These are phyloP conservation scores for Raddia distichophylla DNA, from an alignment of 176 grass and related monocot species.

Conservation along the genomic window DNA sequence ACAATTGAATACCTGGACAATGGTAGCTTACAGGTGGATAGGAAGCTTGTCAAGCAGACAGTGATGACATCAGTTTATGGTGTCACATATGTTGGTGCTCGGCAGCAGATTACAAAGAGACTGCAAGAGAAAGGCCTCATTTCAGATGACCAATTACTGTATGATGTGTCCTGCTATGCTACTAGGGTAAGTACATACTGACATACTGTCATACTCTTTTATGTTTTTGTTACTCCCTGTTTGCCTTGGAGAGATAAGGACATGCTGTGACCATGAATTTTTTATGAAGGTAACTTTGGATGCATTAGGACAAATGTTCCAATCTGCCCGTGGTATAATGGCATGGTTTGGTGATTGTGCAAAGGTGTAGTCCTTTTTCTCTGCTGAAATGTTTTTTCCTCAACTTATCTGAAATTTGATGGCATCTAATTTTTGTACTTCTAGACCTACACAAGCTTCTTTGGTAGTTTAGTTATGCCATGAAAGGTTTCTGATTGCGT, in stretches of 20 bases:
- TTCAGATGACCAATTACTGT: slow-evolving; percentile 73
- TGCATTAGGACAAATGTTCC: slow-evolving; percentile 96
- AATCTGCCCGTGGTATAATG: slow-evolving; percentile 93
- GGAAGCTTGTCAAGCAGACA: slow-evolving; percentile 97
- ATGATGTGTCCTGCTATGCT: slow-evolving; percentile 78
- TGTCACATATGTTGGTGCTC: slow-evolving; percentile 92
- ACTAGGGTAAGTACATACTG: slow-evolving; percentile 55
- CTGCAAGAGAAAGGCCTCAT: slow-evolving; percentile 90
- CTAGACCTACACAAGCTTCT: neutral
- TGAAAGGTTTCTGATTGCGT: slow-evolving; percentile 30
- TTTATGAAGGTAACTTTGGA: slow-evolving; percentile 76
- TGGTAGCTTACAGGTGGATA: slow-evolving; percentile 94
- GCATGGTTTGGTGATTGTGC: slow-evolving; percentile 92
- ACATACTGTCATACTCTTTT: neutral
- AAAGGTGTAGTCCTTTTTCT: slow-evolving; percentile 58
- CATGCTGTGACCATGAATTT: slow-evolving; percentile 37
- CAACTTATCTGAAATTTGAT: slow-evolving; percentile 19
- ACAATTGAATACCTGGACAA: slow-evolving; percentile 50
- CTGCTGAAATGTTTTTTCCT: slow-evolving; percentile 19
- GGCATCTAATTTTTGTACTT: slow-evolving; percentile 1
- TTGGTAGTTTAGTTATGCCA: slow-evolving; percentile 27
- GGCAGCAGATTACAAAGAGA: slow-evolving; percentile 87
- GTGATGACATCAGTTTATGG: slow-evolving; percentile 99
- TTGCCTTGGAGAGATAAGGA: slow-evolving; percentile 8
- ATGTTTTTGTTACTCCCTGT: slow-evolving; percentile 14